These are phyloP conservation scores for Xerocomellus dryophilus DNA, from an alignment of 768 basidiomycete species.

Conservation along the genomic window DNA sequence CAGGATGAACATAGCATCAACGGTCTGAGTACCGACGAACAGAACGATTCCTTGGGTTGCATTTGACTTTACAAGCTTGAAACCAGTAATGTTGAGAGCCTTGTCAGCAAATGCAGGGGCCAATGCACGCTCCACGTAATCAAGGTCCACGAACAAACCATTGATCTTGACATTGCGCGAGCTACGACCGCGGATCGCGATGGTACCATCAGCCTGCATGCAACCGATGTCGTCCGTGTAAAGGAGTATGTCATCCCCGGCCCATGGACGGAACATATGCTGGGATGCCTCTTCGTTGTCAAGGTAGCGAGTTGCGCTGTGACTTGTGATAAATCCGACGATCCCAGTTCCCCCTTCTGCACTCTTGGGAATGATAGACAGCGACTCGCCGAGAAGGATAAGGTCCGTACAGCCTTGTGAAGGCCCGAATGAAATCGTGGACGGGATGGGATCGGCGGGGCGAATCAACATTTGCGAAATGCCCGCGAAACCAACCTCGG, in stretches of 20 bases:
- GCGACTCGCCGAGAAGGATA: slow-evolving; percentile 14
- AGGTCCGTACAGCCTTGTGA: slow-evolving; percentile 10
- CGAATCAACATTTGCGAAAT: slow-evolving; percentile 14
- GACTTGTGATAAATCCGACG: slow-evolving; percentile 10
- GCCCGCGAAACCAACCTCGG: slow-evolving; percentile 16
- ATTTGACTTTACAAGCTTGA: slow-evolving; percentile 15
- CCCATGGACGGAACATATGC: slow-evolving; percentile 17
- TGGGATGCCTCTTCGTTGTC: slow-evolving; percentile 13
- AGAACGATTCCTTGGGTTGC: slow-evolving; percentile 5
- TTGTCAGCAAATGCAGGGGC: slow-evolving; percentile 12
- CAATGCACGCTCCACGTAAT: slow-evolving; percentile 16
- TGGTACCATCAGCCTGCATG: slow-evolving; percentile 18
- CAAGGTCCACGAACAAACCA: slow-evolving; percentile 16
- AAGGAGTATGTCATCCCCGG: slow-evolving; percentile 10
- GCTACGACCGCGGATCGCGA: slow-evolving; percentile 11
- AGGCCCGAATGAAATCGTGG: slow-evolving; percentile 10
- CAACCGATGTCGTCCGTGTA: slow-evolving; percentile 16
- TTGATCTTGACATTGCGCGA: slow-evolving; percentile 19
- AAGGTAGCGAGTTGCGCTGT: slow-evolving; percentile 13
- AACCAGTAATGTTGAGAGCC: slow-evolving; percentile 3
- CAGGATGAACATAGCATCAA: slow-evolving; percentile 9
- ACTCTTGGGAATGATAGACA: slow-evolving; percentile 7
- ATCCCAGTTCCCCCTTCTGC: slow-evolving; percentile 6
- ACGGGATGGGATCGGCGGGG: slow-evolving; percentile 14
- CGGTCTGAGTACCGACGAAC: slow-evolving; percentile 1